These are phyloP conservation scores for Chloris gayana DNA, from an alignment of 176 grass and related monocot genomes.

Conservation along the genomic window DNA sequence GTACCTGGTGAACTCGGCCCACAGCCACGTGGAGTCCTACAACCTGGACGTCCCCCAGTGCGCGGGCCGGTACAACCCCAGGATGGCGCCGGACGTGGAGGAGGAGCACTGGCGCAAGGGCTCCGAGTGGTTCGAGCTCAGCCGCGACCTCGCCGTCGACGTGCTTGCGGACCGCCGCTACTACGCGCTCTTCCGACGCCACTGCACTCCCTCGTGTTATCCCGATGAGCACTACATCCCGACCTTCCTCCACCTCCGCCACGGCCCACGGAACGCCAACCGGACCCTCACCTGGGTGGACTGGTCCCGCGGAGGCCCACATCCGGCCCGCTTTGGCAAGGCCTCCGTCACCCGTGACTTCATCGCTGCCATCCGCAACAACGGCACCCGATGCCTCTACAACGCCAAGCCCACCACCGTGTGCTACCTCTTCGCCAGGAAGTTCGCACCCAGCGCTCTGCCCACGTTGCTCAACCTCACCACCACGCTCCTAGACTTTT, in stretches of 20 bases:
- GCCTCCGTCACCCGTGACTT: slow-evolving; percentile 35
- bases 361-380: slow-evolving; percentile 53
- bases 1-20: slow-evolving; percentile 58
- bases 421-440: slow-evolving; percentile 70
- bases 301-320: slow-evolving; percentile 66
- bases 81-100: slow-evolving; percentile 58
- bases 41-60: slow-evolving; percentile 58
- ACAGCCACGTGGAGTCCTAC: slow-evolving; percentile 63
- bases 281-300: slow-evolving; percentile 68
- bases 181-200: slow-evolving; percentile 49
- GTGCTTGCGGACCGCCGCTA: slow-evolving; percentile 52
- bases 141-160: slow-evolving; percentile 59
- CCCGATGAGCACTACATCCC: slow-evolving; percentile 79
- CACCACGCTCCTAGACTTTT: slow-evolving; percentile 49
- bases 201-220: slow-evolving; percentile 66
- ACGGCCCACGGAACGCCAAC: slow-evolving; percentile 56
- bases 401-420: slow-evolving; percentile 49
- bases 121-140: slow-evolving; percentile 78
- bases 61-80: slow-evolving; percentile 55
- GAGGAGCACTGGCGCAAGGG: slow-evolving; percentile 66
- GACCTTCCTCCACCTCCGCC: slow-evolving; percentile 47
- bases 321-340: slow-evolving; percentile 56
- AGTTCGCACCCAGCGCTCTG: slow-evolving; percentile 67
- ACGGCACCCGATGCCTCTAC: slow-evolving; percentile 50
- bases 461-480: slow-evolving; percentile 53